These are phyloP conservation scores for Ceratocystiopsis minuta DNA, from an alignment of 2,329 filamentous ascomycete genomes.

Conservation along the genomic window DNA sequence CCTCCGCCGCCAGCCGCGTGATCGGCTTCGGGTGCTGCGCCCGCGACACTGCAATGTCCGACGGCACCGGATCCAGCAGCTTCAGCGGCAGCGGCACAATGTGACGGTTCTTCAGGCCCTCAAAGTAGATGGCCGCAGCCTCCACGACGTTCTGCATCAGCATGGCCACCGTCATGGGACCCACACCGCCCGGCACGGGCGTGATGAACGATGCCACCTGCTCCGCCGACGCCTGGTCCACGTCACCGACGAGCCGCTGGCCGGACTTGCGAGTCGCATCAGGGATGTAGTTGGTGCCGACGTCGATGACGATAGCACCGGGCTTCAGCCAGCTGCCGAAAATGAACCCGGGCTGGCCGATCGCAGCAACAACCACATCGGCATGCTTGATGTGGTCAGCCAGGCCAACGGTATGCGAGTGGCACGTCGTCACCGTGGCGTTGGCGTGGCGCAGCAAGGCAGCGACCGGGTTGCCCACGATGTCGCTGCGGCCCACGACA, in stretches of 20 bases:
- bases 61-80: slow-evolving; percentile 67
- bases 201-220: slow-evolving; percentile 87
- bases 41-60: slow-evolving; percentile 82
- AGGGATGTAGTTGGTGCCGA: slow-evolving; percentile 89
- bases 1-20: slow-evolving; percentile 63
- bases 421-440: slow-evolving; percentile 90
- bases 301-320: slow-evolving; percentile 89
- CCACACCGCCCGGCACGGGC: slow-evolving; percentile 88
- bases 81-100: slow-evolving; percentile 73
- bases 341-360: slow-evolving; percentile 73
- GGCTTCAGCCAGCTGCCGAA: slow-evolving; percentile 93
- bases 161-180: slow-evolving; percentile 99
- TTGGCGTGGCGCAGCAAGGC: slow-evolving; percentile 90
- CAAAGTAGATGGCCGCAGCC: slow-evolving; percentile 64
- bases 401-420: slow-evolving; percentile 67
- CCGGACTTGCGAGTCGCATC: slow-evolving; percentile 85
- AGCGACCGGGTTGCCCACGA: slow-evolving; percentile 92
- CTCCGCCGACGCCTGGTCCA: slow-evolving; percentile 71
- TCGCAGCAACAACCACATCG: slow-evolving; percentile 81
- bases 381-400: slow-evolving; percentile 60
- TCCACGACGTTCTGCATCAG: slow-evolving; percentile 88
- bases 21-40: slow-evolving; percentile 86
- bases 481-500: slow-evolving; percentile 86
- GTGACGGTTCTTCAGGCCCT: slow-evolving; percentile 61
- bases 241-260: slow-evolving; percentile 80